Conservation (phyloP, 768 basidiomycete genomes). For the Mycena metata region DNA sequence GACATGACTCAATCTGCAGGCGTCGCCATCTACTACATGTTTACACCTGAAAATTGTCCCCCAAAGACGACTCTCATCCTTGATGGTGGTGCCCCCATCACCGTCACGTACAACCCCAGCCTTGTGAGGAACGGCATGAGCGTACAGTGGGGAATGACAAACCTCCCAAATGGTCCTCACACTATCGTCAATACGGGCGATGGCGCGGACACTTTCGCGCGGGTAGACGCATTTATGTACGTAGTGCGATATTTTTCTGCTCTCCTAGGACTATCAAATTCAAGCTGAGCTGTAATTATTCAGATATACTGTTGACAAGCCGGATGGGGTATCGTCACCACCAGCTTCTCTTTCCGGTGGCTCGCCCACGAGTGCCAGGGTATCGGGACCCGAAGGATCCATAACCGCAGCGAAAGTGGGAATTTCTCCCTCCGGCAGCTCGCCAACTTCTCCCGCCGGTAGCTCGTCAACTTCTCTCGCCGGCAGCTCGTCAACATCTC, state of each 20-base stretch:
- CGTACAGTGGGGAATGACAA: not conserved
- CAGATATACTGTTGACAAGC: not conserved
- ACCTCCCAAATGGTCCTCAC: constrained; percentile 7
- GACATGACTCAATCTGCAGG: not conserved
- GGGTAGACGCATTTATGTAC: not conserved
- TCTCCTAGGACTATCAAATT: too few relatives aligned
- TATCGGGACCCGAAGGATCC: too few relatives aligned
- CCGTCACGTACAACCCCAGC: not conserved
- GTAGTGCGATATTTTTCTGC: too few relatives aligned
- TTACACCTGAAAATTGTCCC: not conserved
- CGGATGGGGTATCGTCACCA: not conserved
- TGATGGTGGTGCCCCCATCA: constrained; percentile 1
- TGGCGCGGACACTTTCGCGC: not conserved
- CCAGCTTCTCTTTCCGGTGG: too few relatives aligned
- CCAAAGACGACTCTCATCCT: not conserved
- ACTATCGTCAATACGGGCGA: not conserved
- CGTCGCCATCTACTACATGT: constrained; percentile 2
- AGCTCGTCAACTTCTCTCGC: too few relatives aligned
- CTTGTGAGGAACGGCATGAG: not conserved
- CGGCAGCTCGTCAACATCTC: too few relatives aligned
- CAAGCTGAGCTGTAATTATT: not conserved
- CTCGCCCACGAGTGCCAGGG: too few relatives aligned
- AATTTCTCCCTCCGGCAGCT: too few relatives aligned
- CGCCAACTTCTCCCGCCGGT: too few relatives aligned
- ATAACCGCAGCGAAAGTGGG: too few relatives aligned